Base-by-base conservation (phyloP, 208 protist species). In the Endotrypanum monterogeii region DNA sequence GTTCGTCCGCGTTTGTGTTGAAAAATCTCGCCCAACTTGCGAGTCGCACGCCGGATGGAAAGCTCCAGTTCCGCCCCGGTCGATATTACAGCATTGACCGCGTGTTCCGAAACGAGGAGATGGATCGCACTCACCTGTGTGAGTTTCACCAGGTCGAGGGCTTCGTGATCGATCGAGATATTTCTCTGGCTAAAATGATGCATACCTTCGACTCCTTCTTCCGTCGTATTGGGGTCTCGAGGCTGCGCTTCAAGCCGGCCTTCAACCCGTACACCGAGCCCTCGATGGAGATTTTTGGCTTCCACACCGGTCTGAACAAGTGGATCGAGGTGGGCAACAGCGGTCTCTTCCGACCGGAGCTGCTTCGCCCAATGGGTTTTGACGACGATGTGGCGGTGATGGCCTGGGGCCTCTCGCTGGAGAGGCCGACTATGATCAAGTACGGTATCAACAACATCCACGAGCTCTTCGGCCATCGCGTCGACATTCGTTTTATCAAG, bases 261-360 rank as follows among this genome's bases (percentile, higher is more conserved):
- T 99, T 99, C 91, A 99, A 99, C 89, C 99, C 99, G 25, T 99
- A 99, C 93, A 99, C 99, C 25, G 99, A 99, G 91, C 99, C 99
- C 32, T 99, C 97, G 28, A 99, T 99, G 99, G 99, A 99, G 83
- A 99, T 99, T 72, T 99, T 99, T 82, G 92, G 94, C 74, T 99
- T 96, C 78, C 99, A 99, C 87, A 89, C 80, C 60, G 93, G 92
- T 16, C 86, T 99, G 18, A 87, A 94, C 55, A 98, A 98, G 76
- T 99, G 95, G 98, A 96, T 99, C 37, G 98, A 99, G 83, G 91
- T 99, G 41, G 98, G 99, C 68, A 99, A 99, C 95, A 99, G 95
- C 76, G 98, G 98, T 57, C 84, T 99, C 55, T 99, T 99, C 84
- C 93, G 99, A 30, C 99, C 98, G 1, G 99, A 99, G 94, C 99